phyloP scores from a whole-genome alignment of 1,139 yeast species.

The Hyphopichia burtonii region DNA sequence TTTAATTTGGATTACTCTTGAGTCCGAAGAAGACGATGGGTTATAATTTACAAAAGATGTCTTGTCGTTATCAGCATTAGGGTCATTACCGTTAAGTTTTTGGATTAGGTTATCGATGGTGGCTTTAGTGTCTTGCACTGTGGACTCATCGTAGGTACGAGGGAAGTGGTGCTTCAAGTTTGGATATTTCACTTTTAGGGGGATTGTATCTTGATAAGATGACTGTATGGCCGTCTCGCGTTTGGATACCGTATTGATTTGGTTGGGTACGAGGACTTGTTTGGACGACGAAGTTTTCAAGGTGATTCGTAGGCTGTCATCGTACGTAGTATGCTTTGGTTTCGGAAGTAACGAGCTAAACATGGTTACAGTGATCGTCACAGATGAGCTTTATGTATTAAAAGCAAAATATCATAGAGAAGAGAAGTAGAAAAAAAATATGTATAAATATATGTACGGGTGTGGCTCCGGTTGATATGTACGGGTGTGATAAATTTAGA shows the following conservation, averaged over 20 bases:
- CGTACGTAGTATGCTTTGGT: slow-evolving; percentile 26
- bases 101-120: slow-evolving; percentile 23
- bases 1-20: slow-evolving; percentile 29
- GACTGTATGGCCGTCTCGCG: too few relatives aligned
- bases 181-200: slow-evolving; percentile 39
- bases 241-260: background rate
- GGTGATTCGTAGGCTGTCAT: slow-evolving; percentile 1
- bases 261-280: background rate
- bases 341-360: slow-evolving; percentile 33
- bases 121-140: slow-evolving; percentile 29
- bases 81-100: slow-evolving; percentile 16
- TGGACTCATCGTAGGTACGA: too few relatives aligned
- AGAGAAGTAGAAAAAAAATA: too few relatives aligned
- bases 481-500: slow-evolving; percentile 16
- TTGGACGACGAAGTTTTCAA: background rate
- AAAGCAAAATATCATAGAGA: background rate
- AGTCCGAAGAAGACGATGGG: slow-evolving; percentile 15
- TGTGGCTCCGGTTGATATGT: background rate
- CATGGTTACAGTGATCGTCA: too few relatives aligned
- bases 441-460: background rate
- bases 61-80: slow-evolving; percentile 10
- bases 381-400: background rate
- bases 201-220: slow-evolving; percentile 40
- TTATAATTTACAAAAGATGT: slow-evolving; percentile 21
- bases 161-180: slow-evolving; percentile 44